Conservation (phyloP, 352 stramenopile species). For the Globisporangium parvum region DNA sequence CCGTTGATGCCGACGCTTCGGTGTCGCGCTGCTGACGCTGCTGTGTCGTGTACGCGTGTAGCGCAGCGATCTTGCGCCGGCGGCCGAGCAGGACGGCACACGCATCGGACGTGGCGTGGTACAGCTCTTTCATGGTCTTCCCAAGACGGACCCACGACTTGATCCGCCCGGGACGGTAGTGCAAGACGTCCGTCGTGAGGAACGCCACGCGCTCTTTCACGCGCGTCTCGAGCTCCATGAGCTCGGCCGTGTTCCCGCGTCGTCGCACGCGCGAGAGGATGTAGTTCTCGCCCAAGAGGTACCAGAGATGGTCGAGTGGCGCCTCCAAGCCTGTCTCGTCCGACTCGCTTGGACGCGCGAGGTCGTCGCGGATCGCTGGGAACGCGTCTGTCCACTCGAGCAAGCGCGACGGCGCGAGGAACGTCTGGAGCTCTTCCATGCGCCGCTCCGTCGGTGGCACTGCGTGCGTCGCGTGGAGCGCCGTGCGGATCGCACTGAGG, state of each 20-base stretch:
- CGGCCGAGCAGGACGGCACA: constrained; percentile 44
- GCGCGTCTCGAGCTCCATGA: constrained; percentile 53
- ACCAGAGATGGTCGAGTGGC: constrained; percentile 58
- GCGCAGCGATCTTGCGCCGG: constrained; percentile 30
- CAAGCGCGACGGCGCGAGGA: constrained; percentile 29
- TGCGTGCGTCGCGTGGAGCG: constrained; percentile 16
- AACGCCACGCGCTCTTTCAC: constrained; percentile 52
- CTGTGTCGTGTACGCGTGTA: constrained; percentile 23
- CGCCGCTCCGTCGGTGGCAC: background rate
- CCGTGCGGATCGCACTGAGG: constrained; percentile 44
- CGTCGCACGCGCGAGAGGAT: constrained; percentile 54
- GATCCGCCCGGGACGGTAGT: constrained; percentile 49
- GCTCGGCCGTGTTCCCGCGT: constrained; percentile 46
- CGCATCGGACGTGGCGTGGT: constrained; percentile 56
- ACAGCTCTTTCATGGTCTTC: constrained; percentile 64
- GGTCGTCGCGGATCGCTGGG: background rate
- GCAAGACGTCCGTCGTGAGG: constrained; percentile 54
- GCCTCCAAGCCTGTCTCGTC: background rate
- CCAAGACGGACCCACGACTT: constrained; percentile 64
- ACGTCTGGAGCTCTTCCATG: constrained; percentile 18
- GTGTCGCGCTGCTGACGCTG: background rate
- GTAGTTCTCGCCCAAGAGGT: constrained; percentile 65
- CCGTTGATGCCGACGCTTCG: background rate
- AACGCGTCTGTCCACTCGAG: constrained; percentile 22
- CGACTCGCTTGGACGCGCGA: background rate